Percentiles rank a stretch among this genome's conserved stretches.
These are phyloP conservation scores for Stropharia rugosoannulata DNA, from an alignment of 768 basidiomycete genomes.

Conservation along the genomic window DNA sequence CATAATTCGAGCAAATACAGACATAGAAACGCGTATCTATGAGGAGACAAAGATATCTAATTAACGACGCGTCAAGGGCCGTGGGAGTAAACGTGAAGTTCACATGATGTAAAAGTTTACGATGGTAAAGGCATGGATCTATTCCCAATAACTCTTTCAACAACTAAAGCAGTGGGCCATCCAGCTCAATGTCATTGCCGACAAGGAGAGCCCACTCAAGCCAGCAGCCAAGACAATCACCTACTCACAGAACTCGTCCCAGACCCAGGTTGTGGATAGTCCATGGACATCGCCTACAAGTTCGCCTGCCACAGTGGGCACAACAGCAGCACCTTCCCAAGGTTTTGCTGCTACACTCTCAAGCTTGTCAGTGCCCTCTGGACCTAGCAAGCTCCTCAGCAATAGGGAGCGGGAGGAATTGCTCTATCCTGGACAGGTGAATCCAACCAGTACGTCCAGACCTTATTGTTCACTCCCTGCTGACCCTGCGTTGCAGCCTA, in stretches of 20 bases:
- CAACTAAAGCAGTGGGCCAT: background rate
- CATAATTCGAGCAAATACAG: no score
- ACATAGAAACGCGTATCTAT: no score
- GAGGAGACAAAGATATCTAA: no score
- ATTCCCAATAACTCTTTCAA: slow-evolving; percentile 11
- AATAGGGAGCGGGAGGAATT: slow-evolving; percentile 73
- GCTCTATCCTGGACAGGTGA: slow-evolving; percentile 80
- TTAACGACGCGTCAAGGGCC: no score
- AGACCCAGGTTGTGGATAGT: background rate
- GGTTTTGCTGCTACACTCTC: slow-evolving; percentile 14
- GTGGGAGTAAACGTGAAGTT: no score
- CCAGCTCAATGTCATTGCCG: slow-evolving; percentile 2
- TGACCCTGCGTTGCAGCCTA: slow-evolving; percentile 47
- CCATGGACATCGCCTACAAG: background rate
- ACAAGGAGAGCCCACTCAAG: background rate
- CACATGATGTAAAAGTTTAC: no score
- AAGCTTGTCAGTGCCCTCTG: slow-evolving; percentile 8
- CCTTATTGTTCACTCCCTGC: slow-evolving; percentile 6
- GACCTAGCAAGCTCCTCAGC: slow-evolving; percentile 13
- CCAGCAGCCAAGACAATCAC: background rate
- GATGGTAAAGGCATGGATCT: slow-evolving; percentile 63
- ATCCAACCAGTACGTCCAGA: slow-evolving; percentile 69
- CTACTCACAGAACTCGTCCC: background rate
- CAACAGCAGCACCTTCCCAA: background rate
- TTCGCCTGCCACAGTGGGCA: background rate